Conservation (phyloP, 2,329 filamentous ascomycete species). For the Coccinonectria pachysandricola region DNA sequence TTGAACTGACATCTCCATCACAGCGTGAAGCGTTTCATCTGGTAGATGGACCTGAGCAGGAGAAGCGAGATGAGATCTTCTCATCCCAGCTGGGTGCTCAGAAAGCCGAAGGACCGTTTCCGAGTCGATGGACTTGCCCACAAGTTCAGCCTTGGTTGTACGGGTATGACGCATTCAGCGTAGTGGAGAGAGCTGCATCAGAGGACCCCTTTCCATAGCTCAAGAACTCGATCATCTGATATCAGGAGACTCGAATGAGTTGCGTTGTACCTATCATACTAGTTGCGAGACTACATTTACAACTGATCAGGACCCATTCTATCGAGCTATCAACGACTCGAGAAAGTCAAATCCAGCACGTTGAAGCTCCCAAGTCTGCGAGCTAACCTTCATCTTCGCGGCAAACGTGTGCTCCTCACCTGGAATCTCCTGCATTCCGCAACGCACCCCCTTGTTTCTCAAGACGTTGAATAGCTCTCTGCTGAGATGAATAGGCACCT, state of each 20-base stretch:
- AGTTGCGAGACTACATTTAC: too few relatives aligned
- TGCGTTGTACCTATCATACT: too few relatives aligned
- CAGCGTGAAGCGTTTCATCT: conserved; percentile 44
- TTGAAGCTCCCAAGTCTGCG: conserved; percentile 24
- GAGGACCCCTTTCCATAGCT: conserved; percentile 5
- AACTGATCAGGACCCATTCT: too few relatives aligned
- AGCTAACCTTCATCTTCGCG: conserved; percentile 29
- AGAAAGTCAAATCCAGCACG: conserved; percentile 31
- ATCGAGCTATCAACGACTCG: conserved; percentile 19
- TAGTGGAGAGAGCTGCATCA: conserved; percentile 31
- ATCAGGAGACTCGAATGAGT: too few relatives aligned
- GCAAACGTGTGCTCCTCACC: conserved; percentile 34
- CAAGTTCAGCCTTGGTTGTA: conserved; percentile 54
- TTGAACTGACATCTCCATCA: background rate
- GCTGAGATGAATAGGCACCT: conserved; percentile 29
- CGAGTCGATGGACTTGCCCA: conserved; percentile 47
- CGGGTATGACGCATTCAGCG: conserved; percentile 50
- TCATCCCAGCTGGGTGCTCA: conserved; percentile 41
- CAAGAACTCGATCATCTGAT: too few relatives aligned
- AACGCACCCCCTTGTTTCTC: conserved; percentile 19
- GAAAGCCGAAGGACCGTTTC: conserved; percentile 41
- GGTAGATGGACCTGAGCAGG: conserved; percentile 44
- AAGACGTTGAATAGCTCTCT: conserved; percentile 18
- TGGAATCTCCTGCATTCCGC: conserved; percentile 27
- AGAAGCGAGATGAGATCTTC: conserved; percentile 47